Conservation (phyloP, 768 basidiomycete genomes). For the Phylloporus scabripes region DNA sequence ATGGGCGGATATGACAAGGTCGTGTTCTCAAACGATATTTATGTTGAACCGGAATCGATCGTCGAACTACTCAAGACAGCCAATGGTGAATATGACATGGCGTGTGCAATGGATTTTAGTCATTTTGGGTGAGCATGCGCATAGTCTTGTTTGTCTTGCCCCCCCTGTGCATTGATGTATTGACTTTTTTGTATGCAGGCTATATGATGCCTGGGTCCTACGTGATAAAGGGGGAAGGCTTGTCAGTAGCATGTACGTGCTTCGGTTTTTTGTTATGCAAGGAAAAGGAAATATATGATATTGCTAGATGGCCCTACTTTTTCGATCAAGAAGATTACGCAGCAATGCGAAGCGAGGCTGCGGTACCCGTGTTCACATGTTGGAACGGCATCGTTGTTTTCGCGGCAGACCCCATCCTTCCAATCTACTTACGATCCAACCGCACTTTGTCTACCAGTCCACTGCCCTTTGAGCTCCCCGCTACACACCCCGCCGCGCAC, state of each 20-base stretch:
- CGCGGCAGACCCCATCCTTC: slow-evolving; percentile 37
- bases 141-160: neutral
- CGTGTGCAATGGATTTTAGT: slow-evolving; percentile 37
- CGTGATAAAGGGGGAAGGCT: slow-evolving; percentile 19
- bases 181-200: slow-evolving; percentile 5
- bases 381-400: slow-evolving; percentile 44
- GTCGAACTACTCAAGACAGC: slow-evolving; percentile 36
- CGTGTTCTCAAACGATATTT: slow-evolving; percentile 41
- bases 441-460: slow-evolving; percentile 32
- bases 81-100: slow-evolving; percentile 39
- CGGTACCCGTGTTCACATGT: slow-evolving; percentile 41
- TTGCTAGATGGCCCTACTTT: slow-evolving; percentile 37
- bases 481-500: slow-evolving; percentile 9
- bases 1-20: slow-evolving; percentile 35
- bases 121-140: slow-evolving; percentile 28
- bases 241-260: slow-evolving; percentile 11
- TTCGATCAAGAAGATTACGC: slow-evolving; percentile 33
- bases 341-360: slow-evolving; percentile 34
- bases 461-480: slow-evolving; percentile 15
- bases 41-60: slow-evolving; percentile 36
- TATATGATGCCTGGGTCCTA: slow-evolving; percentile 22
- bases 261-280: neutral
- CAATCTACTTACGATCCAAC: slow-evolving; percentile 35
- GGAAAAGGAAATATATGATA: neutral
- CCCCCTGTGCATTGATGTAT: neutral